Conservation (phyloP, 257 asterid species). For the Prunella vulgaris region DNA sequence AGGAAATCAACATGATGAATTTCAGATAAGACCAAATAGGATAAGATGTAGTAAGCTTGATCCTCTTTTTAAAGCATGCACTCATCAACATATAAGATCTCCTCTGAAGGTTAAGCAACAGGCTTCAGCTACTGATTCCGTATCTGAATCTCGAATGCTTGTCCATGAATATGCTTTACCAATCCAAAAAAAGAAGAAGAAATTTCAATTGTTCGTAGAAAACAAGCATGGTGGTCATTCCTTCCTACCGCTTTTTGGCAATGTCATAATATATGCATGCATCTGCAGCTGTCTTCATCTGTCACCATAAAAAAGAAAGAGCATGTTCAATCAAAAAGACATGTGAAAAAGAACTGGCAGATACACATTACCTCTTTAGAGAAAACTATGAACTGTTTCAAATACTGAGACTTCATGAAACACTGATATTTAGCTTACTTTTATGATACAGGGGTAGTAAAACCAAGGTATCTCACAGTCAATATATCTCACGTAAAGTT, state of each 20-base stretch:
- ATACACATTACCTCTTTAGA: neutral
- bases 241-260: slow-evolving; percentile 53
- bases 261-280: slow-evolving; percentile 81
- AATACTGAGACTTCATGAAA: too few relatives aligned
- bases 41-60: slow-evolving; percentile 7
- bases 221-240: slow-evolving; percentile 17
- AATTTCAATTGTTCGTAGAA: slow-evolving; percentile 14
- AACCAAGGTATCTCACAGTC: too few relatives aligned
- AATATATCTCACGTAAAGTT: too few relatives aligned
- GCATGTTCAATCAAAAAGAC: slow-evolving; percentile 1
- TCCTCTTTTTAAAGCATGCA: neutral
- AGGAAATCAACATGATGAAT: slow-evolving; percentile 17
- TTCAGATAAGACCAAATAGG: slow-evolving; percentile 15
- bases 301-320: slow-evolving; percentile 27
- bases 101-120: slow-evolving; percentile 4
- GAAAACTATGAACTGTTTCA: neutral
- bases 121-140: slow-evolving; percentile 18
- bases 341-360: neutral
- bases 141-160: slow-evolving; percentile 10
- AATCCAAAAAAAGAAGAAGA: slow-evolving; percentile 15
- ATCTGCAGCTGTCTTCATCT: slow-evolving; percentile 96
- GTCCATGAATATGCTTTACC: slow-evolving; percentile 16
- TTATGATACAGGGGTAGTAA: slow-evolving; percentile 1
- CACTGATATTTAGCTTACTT: neutral
- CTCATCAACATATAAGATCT: slow-evolving; percentile 6